phyloP scores from a whole-genome alignment of 1,284 basidiomycete genomes.

The Apiotrichum laibachii region DNA sequence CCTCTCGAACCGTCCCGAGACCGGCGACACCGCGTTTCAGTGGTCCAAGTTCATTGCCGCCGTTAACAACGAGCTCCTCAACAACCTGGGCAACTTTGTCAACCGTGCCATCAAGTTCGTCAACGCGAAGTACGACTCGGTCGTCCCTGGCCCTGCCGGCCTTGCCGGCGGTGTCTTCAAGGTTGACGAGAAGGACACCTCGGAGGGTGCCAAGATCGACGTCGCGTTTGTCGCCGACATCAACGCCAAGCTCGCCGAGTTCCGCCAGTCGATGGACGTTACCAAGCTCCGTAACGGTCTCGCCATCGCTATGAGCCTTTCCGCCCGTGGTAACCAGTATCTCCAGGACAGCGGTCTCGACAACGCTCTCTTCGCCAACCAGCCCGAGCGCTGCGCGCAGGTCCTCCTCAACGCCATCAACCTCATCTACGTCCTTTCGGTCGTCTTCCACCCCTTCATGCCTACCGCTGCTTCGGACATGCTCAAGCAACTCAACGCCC shows the following conservation, averaged over 20 bases:
- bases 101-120: slow-evolving; percentile 93
- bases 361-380: slow-evolving; percentile 79
- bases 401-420: slow-evolving; percentile 88
- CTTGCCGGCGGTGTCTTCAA: slow-evolving; percentile 60
- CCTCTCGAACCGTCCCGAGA: slow-evolving; percentile 89
- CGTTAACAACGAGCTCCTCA: slow-evolving; percentile 91
- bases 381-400: slow-evolving; percentile 81
- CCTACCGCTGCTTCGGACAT: slow-evolving; percentile 81
- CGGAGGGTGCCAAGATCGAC: slow-evolving; percentile 60
- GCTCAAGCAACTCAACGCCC: slow-evolving; percentile 84
- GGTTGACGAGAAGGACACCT: slow-evolving; percentile 25
- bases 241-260: slow-evolving; percentile 71
- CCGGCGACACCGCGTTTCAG: slow-evolving; percentile 90
- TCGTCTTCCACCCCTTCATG: slow-evolving; percentile 93
- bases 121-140: slow-evolving; percentile 75
- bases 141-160: slow-evolving; percentile 75
- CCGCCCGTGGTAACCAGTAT: slow-evolving; percentile 89
- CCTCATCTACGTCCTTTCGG: slow-evolving; percentile 86
- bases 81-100: slow-evolving; percentile 98
- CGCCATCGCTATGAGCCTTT: slow-evolving; percentile 83
- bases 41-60: slow-evolving; percentile 94
- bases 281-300: slow-evolving; percentile 87
- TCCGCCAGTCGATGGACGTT: slow-evolving; percentile 82
- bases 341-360: slow-evolving; percentile 87
- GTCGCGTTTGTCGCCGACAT: slow-evolving; percentile 76